A percentile compares a stretch with the other conserved stretches of the same genome.
Evolutionary conservation across 2,329 filamentous ascomycete genomes (phyloP).

Genomic region (Phoma sp.): DNA sequence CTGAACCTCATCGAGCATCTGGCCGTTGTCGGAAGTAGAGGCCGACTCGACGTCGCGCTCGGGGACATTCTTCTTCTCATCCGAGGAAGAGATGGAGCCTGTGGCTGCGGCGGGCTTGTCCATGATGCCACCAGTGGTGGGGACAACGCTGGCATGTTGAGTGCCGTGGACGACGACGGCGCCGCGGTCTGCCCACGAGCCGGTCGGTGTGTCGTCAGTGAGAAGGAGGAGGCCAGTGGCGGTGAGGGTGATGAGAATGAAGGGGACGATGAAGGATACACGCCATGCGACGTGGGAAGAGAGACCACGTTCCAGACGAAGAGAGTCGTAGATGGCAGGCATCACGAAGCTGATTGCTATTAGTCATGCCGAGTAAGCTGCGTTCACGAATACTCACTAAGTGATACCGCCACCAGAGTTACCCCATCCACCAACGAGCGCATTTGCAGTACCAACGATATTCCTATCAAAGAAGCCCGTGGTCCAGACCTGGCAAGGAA

Average conservation of each 20-base stretch:
- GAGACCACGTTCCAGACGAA: constrained; percentile 66
- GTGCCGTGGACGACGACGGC: constrained; percentile 61
- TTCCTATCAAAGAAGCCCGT: constrained; percentile 95
- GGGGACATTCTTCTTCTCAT: constrained; percentile 44
- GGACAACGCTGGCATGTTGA: constrained; percentile 54
- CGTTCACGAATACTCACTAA: constrained; percentile 56
- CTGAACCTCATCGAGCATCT: constrained; percentile 63
- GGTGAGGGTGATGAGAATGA: constrained; percentile 72
- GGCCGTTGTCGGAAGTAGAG: constrained; percentile 52
- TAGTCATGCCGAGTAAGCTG: constrained; percentile 1
- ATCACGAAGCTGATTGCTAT: constrained; percentile 71
- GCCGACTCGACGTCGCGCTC: constrained; percentile 54
- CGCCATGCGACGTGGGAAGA: constrained; percentile 77
- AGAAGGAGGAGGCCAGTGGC: constrained; percentile 73
- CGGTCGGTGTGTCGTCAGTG: constrained; percentile 82
- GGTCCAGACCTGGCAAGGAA: constrained; percentile 90
- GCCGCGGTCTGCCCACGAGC: constrained; percentile 78
- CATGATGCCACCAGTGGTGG: constrained; percentile 58
- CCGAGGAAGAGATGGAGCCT: constrained; percentile 47
- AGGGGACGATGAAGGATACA: constrained; percentile 82
- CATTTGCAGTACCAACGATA: constrained; percentile 86
- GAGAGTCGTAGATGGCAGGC: constrained; percentile 84
- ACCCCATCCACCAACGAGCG: constrained; percentile 81
- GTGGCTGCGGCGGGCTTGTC: constrained; percentile 46
- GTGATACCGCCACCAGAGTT: constrained; percentile 90